Evolutionary conservation across 805 yeast species (phyloP), one percentile per base, ranked within the genome.

Genomic region (Metschnikowia vanudenii): DNA sequence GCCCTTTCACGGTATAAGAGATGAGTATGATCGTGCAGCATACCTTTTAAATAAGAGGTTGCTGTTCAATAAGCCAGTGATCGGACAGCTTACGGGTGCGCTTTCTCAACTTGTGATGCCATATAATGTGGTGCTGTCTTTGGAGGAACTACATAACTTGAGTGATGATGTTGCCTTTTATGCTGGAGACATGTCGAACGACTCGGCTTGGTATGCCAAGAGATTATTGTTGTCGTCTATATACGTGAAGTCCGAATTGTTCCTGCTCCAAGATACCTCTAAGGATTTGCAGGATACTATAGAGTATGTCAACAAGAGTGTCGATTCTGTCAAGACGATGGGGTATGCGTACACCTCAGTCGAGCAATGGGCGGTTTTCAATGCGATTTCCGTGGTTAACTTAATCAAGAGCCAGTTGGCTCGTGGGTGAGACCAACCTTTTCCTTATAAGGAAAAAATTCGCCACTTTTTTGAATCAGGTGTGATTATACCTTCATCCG

Each of bases 121-220:
- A 1, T 74, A 76, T 42, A 84, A 87, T 60, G 39, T 84, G 28
- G 62, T 71, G 3, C 55, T 60, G 24, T 79, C 94, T 0, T 56
- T 86, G 41, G 78, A 77, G 31, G 95, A 88, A 59, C 75, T 94
- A 46, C 85, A 82, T 55, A 76, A 79, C 43, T 73, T 91, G 46
- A 76, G 89, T 11, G 98, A 92, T 67, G 98, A 94, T 61, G 74
- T 92, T 49, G 79, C 88, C 37, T 89, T 68, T 64, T 81, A 80
- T 55, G 82, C 96, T 0, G 94, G 91, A 10, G 97, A 91, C 61
- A 59, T 65, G 43, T 78, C 94, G 17, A 82, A 82, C 53, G 96
- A 89, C 63, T 83, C 86, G 62, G 85, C 88, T 3, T 92, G 99
- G 99, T 92, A 92, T 64, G 73, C 95, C n/a, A 87, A 90, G 60